Evolutionary conservation across 108 stramenopile genomes (phyloP), one percentile per base, ranked within the genome.

Genomic region (Fragilaria radians): DNA sequence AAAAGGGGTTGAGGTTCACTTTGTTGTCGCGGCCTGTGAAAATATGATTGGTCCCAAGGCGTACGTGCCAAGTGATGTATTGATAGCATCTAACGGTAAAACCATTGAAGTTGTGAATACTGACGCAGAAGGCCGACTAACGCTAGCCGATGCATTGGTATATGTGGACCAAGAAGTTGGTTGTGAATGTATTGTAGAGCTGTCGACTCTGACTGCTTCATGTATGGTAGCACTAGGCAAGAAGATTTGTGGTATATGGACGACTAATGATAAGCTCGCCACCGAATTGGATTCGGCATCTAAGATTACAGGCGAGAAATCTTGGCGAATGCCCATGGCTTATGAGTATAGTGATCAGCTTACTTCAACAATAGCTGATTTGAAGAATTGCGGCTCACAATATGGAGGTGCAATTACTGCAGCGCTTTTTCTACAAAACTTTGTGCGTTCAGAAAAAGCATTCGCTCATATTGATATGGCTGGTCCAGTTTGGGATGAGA

Each of bases 401-500:
- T 66, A 63, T 48, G 77, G 72, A 1, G 77, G 77, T 1, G 71
- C 77, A n/a, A 78, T 78, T 30, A 73, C 68, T 19, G 77, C 77
- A 9, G 77, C 77, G 19, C 53, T 78, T 22, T 77, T 77, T 46
- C 51, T 77, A 2, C 36, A 68, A 47, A 57, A 77, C 23, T 77
- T 77, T 55, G 76, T 77, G 28, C 22, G 45, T 14, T 49, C 46
- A 19, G 32, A 67, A 5, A 67, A 61, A 45, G 63, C 67, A 5
- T 71, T 52, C 23, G 70, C 70, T 0, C 70, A 71, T 26, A 66
- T 71, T 46, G 70, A 71, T 24, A 71, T 71, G 72, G 92, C 92
- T 58, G 93, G 93, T 32, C 93, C 93, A 14, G 93, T 96, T 4
- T 98, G 97, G 97, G 86, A 88, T 56, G 78, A 81, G 51, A 78